Evolutionary conservation across 441 rosid genomes (phyloP), one percentile per base, ranked within the genome.

Genomic region (Euphorbia schlechtendalii): DNA sequence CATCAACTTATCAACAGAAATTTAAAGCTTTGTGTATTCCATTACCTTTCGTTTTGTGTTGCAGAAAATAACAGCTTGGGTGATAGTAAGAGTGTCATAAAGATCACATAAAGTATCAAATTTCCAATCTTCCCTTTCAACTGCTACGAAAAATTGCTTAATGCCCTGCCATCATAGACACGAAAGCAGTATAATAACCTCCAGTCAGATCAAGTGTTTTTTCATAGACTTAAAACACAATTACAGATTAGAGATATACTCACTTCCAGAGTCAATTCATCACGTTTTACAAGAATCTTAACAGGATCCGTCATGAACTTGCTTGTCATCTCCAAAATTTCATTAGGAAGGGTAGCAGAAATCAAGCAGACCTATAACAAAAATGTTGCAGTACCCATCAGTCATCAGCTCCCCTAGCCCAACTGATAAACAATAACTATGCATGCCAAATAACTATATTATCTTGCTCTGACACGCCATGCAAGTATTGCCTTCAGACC

Each of bases 301-400:
- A 90, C 93, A 51, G 99, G 99, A 45, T 94, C 99, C 14, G 99
- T 90, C 97, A 93, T 93, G 78, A 94, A 87, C 77, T 94, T 94
- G 78, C 79, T 48, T 0, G 99, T 93, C 38, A 94, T 90, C 85
- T 94, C 99, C 87, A 94, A 76, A 73, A 90, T 91, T 83, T 94
- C 99, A 73, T 94, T 91, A 56, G 99, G 97, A 66, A 94, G 96
- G 1, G 99, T 94, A 30, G 99, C 99, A 71, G 99, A 94, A 57
- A 94, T 88, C 86, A 94, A 74, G 62, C 82, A 86, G 51, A 76
- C 80, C 75, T 75, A 27, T 13, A 54, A 48, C 17, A 70, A 15
- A 24, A 49, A 18, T 51, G 2, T 15, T 24, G 34, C 30, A 18
- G 13, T 22, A 22, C 0, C 0, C 6, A 51, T 49, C 12, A 61